Evolutionary conservation across 441 rosid species (phyloP).

Genomic region (Adansonia grandidieri): DNA sequence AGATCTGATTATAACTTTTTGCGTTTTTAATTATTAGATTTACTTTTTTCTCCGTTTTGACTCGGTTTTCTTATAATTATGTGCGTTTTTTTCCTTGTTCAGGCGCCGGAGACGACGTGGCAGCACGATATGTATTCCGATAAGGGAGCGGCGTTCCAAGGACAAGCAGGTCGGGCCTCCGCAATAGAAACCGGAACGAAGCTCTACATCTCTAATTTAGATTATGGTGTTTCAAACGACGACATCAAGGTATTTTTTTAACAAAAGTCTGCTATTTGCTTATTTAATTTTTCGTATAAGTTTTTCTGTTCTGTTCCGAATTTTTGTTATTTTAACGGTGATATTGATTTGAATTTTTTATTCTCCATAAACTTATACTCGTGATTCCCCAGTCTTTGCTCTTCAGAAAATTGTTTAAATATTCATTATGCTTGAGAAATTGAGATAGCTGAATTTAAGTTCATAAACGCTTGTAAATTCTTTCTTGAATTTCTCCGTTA

Average conservation of each 20-base stretch:
- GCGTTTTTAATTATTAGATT: slow-evolving; percentile 8
- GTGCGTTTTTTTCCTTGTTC: slow-evolving; percentile 26
- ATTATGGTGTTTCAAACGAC: slow-evolving; percentile 89
- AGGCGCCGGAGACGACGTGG: slow-evolving; percentile 92
- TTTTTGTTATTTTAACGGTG: neutral
- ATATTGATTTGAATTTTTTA: neutral
- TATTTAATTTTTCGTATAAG: neutral
- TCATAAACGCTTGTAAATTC: too few relatives aligned
- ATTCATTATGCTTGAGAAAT: neutral
- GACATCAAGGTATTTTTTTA: slow-evolving; percentile 65
- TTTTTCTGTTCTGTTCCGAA: neutral
- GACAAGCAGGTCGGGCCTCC: slow-evolving; percentile 54
- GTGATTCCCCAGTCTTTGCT: neutral
- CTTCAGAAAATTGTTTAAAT: neutral
- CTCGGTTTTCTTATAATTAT: slow-evolving; percentile 26
- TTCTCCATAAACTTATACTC: neutral
- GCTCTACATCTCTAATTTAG: slow-evolving; percentile 88
- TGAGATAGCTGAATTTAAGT: too few relatives aligned
- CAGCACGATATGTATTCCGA: slow-evolving; percentile 81
- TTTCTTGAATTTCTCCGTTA: neutral
- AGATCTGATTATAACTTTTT: slow-evolving; percentile 10
- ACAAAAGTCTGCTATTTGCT: neutral
- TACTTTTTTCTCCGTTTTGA: slow-evolving; percentile 23
- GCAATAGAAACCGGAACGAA: slow-evolving; percentile 90
- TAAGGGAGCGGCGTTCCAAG: slow-evolving; percentile 47